Base-by-base conservation (phyloP, 768 basidiomycete genomes). In the Rhodotorula diobovata region DNA sequence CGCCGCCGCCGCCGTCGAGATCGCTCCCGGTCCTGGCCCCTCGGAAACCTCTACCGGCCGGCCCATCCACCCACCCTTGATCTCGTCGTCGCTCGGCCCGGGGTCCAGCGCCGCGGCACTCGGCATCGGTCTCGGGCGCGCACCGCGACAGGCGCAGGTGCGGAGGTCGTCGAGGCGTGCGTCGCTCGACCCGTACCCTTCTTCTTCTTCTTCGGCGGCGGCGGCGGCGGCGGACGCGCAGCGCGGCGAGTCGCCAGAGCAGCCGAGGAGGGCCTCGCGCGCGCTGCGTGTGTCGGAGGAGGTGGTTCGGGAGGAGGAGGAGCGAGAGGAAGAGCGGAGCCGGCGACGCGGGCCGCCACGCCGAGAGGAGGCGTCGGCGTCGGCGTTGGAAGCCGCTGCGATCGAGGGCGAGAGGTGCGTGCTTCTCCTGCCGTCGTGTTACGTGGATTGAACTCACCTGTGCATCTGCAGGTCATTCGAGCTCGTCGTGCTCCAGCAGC, bases 401-500 rank as follows among this genome's bases (percentile, higher is more conserved):
- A 25, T 12, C 20, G 50, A 20, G 20, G 30, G 62, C 68, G 62
- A 59, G 1, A 57, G 34, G 61, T 61, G 37, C 62, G 61, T 28
- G 25, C 48, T 50, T 9, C 25, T 50, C 48, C 25, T 10, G 25
- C 14, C 25, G 23, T 8, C 4, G 7, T 21, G 14, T 5, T 20
- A 23, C 18, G 20, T 4, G n/a, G n/a, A 10, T 4, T 23, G 23
- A 9, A 50, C 48, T 25, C 23, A 28, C 11, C 25, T 2, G 9
- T 10, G 25, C 23, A 23, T 4, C 1, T 25, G 28, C 50, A 81
- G 81, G 68, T 75, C 86, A 1, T 95, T 93, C 79, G 86, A 88
- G 59, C 87, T 96, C 28, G 87, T 90, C 78, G 86, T 94, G 69
- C 85, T 93, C 37, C 93, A 96, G 77, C 88, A 93, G 70, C 93